A percentile compares a stretch with the other conserved stretches of the same genome.
phyloP scores from a whole-genome alignment of 1,284 basidiomycete genomes.

The Tremellales sp. region DNA sequence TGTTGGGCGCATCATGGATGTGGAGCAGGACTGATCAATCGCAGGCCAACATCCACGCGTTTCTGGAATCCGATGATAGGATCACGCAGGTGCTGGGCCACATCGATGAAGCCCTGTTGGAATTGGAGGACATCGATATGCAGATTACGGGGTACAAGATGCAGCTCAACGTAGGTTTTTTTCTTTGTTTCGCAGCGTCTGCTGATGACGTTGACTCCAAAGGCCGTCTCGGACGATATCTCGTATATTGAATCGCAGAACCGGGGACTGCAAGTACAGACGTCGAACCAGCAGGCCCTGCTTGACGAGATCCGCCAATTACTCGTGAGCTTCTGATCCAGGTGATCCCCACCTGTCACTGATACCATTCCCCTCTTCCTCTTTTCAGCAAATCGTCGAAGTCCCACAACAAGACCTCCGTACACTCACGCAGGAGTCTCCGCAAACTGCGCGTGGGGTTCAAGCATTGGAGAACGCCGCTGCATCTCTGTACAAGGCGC shows the following conservation, averaged over 20 bases:
- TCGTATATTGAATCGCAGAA: conserved; percentile 94
- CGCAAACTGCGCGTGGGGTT: conserved; percentile 73
- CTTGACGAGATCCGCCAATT: conserved; percentile 78
- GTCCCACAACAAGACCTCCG: conserved; percentile 73
- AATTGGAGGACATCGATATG: conserved; percentile 81
- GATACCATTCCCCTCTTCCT: neutral
- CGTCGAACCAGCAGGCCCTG: conserved; percentile 85
- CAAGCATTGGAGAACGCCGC: conserved; percentile 75
- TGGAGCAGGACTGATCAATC: conserved; percentile 7
- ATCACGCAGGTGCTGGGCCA: conserved; percentile 80
- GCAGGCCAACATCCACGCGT: conserved; percentile 94
- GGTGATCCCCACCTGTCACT: neutral
- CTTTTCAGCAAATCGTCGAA: conserved; percentile 78
- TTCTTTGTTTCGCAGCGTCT: neutral
- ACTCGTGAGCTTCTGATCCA: conserved; percentile 55
- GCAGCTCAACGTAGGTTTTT: conserved; percentile 72
- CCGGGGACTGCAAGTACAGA: conserved; percentile 94
- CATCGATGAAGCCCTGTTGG: conserved; percentile 78
- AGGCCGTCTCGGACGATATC: conserved; percentile 94
- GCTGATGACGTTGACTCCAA: conserved; percentile 5
- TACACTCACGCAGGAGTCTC: conserved; percentile 75
- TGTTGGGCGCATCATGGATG: neutral
- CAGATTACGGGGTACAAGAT: conserved; percentile 87
- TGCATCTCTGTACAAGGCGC: conserved; percentile 87
- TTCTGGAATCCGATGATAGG: conserved; percentile 83